These are phyloP conservation scores for Cutaneotrichosporon sp. DNA, from an alignment of 1,284 basidiomycete genomes.

Conservation along the genomic window DNA sequence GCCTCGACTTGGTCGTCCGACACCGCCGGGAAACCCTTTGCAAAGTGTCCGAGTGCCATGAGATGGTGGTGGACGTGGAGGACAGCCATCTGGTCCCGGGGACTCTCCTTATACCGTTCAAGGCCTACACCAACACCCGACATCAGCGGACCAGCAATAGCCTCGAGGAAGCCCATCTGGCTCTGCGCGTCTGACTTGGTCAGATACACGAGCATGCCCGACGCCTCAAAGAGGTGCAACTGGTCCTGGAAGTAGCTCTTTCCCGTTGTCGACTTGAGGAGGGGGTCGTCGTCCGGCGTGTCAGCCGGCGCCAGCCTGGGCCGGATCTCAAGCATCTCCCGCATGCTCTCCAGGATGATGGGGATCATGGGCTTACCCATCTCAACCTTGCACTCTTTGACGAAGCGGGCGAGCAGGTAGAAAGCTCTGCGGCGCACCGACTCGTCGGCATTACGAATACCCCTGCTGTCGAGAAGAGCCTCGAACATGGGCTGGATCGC, in stretches of 20 bases:
- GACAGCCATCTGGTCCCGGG: constrained; percentile 55
- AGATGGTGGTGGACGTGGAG: constrained; percentile 92
- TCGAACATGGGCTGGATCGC: constrained; percentile 80
- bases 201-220: constrained; percentile 74
- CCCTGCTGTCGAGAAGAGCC: constrained; percentile 78
- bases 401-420: constrained; percentile 91
- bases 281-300: constrained; percentile 56
- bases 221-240: constrained; percentile 89
- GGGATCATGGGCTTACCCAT: constrained; percentile 69
- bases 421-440: constrained; percentile 73
- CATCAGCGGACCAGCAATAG: constrained; percentile 75
- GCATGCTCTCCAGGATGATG: constrained; percentile 68
- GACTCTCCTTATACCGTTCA: constrained; percentile 49
- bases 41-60: constrained; percentile 89
- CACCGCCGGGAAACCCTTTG: constrained; percentile 93
- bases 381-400: constrained; percentile 76
- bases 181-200: constrained; percentile 63
- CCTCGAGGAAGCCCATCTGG: constrained; percentile 66
- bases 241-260: constrained; percentile 74
- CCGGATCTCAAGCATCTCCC: constrained; percentile 53
- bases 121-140: constrained; percentile 68
- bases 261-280: constrained; percentile 73
- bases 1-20: constrained; percentile 65
- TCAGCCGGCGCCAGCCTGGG: constrained; percentile 47
- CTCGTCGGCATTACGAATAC: constrained; percentile 73